Percentiles rank a stretch among this genome's conserved stretches.
phyloP scores from a whole-genome alignment of 305 asterid genomes.

The Plantago lanceolata region DNA sequence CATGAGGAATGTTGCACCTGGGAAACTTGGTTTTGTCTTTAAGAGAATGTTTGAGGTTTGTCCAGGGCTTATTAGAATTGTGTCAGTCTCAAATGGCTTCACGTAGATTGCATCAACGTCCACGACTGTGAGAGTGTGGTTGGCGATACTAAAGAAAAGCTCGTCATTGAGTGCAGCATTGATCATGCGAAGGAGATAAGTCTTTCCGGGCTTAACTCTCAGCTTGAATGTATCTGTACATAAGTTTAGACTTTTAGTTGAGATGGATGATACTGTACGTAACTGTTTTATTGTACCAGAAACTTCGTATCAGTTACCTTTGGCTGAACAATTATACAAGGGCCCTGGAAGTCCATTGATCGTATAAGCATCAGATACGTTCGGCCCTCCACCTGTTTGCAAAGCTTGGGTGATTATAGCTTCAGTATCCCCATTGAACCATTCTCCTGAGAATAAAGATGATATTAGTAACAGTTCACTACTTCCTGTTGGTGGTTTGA shows the following conservation, averaged over 20 bases:
- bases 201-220: slow-evolving; percentile 49
- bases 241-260: not conserved
- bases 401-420: slow-evolving; percentile 54
- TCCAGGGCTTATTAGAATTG: slow-evolving; percentile 48
- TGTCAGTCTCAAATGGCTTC: slow-evolving; percentile 47
- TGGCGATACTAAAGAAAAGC: slow-evolving; percentile 55
- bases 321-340: slow-evolving; percentile 50
- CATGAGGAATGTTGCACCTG: slow-evolving; percentile 44
- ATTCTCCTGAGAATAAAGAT: slow-evolving; percentile 42
- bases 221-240: slow-evolving; percentile 48
- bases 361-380: slow-evolving; percentile 58
- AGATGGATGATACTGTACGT: no score
- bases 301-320: slow-evolving; percentile 28
- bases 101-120: slow-evolving; percentile 55
- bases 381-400: slow-evolving; percentile 55
- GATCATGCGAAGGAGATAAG: slow-evolving; percentile 49
- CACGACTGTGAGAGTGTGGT: slow-evolving; percentile 42
- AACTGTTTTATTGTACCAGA: no score
- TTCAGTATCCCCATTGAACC: slow-evolving; percentile 55
- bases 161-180: slow-evolving; percentile 55
- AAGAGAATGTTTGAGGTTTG: slow-evolving; percentile 51
- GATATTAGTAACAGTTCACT: not conserved
- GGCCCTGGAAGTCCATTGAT: slow-evolving; percentile 60
- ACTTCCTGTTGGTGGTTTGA: no score
- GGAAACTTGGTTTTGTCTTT: slow-evolving; percentile 35